Evolutionary conservation across 345 rosid species (phyloP).

Genomic region (Clausena lansium): DNA sequence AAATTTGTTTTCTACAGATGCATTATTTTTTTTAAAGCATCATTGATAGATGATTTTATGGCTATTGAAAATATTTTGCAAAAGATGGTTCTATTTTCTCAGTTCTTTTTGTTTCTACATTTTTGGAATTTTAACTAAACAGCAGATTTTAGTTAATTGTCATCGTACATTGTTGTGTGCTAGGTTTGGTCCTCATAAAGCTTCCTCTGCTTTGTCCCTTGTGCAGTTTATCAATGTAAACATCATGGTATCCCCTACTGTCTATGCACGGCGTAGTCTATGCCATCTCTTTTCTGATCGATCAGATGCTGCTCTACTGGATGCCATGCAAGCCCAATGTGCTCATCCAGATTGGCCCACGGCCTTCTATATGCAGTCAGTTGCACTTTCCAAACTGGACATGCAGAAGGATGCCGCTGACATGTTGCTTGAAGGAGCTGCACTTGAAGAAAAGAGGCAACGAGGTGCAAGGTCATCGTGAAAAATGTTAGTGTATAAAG

Average conservation of each 20-base stretch:
- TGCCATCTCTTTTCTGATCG: conserved; percentile 83
- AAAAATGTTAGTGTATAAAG: conserved; percentile 13
- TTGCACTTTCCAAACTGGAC: conserved; percentile 88
- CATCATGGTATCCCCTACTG: conserved; percentile 90
- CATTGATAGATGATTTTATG: not conserved
- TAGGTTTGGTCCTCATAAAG: not conserved
- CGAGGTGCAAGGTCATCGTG: conserved; percentile 56
- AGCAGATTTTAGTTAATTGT: not conserved
- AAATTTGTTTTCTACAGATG: not conserved
- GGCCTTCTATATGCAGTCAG: conserved; percentile 96
- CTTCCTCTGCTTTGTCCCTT: conserved; percentile 1
- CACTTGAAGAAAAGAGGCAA: conserved; percentile 88
- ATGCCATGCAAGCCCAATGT: conserved; percentile 96
- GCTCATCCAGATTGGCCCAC: conserved; percentile 90
- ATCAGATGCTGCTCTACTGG: conserved; percentile 87
- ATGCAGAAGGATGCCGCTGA: conserved; percentile 92
- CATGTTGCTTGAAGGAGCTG: conserved; percentile 92
- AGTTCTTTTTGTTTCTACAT: not conserved
- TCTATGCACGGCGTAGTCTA: conserved; percentile 87
- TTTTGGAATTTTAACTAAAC: not conserved
- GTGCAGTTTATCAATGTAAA: conserved; percentile 83
- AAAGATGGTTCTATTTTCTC: not conserved
- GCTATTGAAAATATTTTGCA: not conserved
- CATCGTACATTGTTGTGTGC: not conserved
- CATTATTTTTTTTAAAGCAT: not conserved